Evolutionary conservation across 805 yeast species (phyloP).

Genomic region (Yarrowia osloensis): DNA sequence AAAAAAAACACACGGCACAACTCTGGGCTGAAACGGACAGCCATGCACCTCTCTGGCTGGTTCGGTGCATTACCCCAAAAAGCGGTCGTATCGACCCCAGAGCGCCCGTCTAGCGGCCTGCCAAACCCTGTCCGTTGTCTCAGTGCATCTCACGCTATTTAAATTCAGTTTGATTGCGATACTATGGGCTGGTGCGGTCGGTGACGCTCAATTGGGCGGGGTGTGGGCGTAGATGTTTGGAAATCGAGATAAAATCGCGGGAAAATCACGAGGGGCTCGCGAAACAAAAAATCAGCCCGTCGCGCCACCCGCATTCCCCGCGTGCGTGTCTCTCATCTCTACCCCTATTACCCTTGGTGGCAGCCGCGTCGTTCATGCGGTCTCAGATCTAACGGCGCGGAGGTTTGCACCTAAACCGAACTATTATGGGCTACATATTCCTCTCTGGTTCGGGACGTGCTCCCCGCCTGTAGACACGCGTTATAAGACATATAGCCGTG

Average conservation of each 20-base stretch:
- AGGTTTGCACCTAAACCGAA: constrained; percentile 12
- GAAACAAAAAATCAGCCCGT: neutral
- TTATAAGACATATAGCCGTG: neutral
- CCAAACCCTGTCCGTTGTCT: neutral
- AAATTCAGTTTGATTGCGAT: neutral
- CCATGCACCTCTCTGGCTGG: neutral
- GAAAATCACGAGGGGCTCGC: neutral
- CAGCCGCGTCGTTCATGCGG: constrained; percentile 19
- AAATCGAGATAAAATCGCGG: neutral
- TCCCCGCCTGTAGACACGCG: neutral
- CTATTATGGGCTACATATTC: constrained; percentile 6
- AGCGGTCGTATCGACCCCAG: neutral
- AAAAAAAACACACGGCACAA: too few relatives aligned
- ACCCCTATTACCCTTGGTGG: constrained; percentile 14
- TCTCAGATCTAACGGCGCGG: constrained; percentile 26
- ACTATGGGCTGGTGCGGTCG: neutral
- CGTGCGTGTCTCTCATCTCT: neutral
- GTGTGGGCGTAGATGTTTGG: too few relatives aligned
- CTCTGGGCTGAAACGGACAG: neutral
- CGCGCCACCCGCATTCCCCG: neutral
- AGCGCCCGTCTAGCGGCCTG: neutral
- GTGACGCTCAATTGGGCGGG: neutral
- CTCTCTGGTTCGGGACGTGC: neutral
- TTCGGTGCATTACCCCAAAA: neutral
- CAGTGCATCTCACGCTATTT: neutral